These are phyloP conservation scores for Marasmius sp. DNA, from an alignment of 1,284 basidiomycete genomes.

Conservation along the genomic window DNA sequence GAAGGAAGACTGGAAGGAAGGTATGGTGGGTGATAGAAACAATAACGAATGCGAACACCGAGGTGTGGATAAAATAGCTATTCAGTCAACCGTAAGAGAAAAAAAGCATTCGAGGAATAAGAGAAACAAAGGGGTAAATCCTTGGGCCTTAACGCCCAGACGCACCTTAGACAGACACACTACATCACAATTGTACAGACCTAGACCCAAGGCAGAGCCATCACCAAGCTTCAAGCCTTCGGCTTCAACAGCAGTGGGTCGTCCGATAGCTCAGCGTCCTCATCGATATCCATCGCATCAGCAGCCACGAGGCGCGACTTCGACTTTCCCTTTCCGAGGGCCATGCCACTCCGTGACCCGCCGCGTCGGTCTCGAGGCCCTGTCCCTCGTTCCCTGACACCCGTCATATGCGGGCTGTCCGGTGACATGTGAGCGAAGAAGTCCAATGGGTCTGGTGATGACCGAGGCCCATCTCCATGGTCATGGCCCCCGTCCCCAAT, in stretches of 20 bases:
- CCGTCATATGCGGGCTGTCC: too few species aligned
- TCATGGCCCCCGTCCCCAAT: too few species aligned
- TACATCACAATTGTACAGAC: not conserved
- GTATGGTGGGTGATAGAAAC: not conserved
- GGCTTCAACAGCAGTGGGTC: constrained; percentile 13
- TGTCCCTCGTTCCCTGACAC: too few species aligned
- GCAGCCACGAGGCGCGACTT: constrained; percentile 2
- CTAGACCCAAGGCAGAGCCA: not conserved
- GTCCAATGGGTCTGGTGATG: too few species aligned
- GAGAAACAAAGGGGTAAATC: not conserved
- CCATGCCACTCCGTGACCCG: not conserved
- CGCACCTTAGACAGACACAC: too few species aligned
- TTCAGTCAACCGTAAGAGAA: not conserved
- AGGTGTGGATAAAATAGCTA: not conserved
- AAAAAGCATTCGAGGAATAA: not conserved
- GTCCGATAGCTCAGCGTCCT: constrained; percentile 6
- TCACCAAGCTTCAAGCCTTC: not conserved
- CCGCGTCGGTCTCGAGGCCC: too few species aligned
- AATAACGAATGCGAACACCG: not conserved
- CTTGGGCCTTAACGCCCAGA: too few species aligned
- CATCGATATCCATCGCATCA: not conserved
- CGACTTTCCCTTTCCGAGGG: not conserved
- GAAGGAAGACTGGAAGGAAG: not conserved
- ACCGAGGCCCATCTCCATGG: too few species aligned
- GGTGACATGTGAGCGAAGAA: too few species aligned